Percentiles rank a stretch among this genome's conserved stretches.
These are phyloP conservation scores for Grosmannia penicillata DNA, from an alignment of 2,329 filamentous ascomycete species.

Conservation along the genomic window DNA sequence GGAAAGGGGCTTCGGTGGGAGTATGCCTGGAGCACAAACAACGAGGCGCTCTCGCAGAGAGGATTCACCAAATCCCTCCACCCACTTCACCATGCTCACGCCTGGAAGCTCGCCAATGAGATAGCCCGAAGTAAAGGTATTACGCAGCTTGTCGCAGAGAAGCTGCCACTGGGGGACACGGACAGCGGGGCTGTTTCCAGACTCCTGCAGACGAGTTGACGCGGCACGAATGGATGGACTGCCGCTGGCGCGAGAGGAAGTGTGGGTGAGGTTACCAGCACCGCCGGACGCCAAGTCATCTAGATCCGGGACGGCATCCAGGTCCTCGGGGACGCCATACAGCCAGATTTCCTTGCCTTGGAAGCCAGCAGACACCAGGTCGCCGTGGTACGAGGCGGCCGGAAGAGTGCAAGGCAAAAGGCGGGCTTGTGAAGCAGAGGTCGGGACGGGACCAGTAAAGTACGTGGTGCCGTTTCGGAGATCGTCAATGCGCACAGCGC, in stretches of 20 bases:
- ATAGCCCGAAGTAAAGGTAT: constrained; percentile 54
- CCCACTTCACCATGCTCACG: constrained; percentile 58
- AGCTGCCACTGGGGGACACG: constrained; percentile 53
- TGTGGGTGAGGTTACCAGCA: constrained; percentile 11
- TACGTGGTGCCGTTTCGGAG: constrained; percentile 64
- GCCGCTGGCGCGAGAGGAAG: constrained; percentile 23
- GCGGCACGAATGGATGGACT: constrained; percentile 23
- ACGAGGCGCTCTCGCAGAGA: constrained; percentile 43
- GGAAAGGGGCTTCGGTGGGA: constrained; percentile 37
- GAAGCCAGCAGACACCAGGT: constrained; percentile 61
- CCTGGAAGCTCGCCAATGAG: constrained; percentile 51
- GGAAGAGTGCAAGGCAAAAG: constrained; percentile 55
- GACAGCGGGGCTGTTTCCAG: constrained; percentile 13
- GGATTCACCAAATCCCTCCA: constrained; percentile 36
- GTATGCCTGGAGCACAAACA: constrained; percentile 57
- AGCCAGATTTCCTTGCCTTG: constrained; percentile 60
- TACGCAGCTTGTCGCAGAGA: constrained; percentile 52
- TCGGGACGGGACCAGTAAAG: constrained; percentile 55
- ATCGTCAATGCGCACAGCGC: constrained; percentile 61
- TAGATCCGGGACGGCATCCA: constrained; percentile 49
- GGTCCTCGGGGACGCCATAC: constrained; percentile 61
- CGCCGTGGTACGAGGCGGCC: constrained; percentile 51
- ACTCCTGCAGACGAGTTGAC: constrained; percentile 20
- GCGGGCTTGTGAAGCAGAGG: constrained; percentile 35
- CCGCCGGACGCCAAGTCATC: too few relatives aligned